A percentile compares a stretch with the other conserved stretches of the same genome.
These are phyloP conservation scores for Coriolopsis trogii DNA, from an alignment of 1,284 basidiomycete genomes.

Conservation along the genomic window DNA sequence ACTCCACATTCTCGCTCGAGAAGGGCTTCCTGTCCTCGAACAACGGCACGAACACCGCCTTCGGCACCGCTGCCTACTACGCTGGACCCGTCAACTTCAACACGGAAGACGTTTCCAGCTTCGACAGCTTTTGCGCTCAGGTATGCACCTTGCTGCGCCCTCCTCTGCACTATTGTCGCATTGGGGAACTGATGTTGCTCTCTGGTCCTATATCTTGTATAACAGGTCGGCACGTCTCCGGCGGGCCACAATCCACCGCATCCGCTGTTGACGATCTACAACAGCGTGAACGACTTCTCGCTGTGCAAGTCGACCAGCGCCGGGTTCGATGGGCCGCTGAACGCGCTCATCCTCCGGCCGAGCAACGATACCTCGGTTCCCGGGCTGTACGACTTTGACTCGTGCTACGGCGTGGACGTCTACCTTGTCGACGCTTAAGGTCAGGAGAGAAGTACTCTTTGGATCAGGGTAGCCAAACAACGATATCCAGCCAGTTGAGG, in stretches of 20 bases:
- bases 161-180: slow-evolving; percentile 2
- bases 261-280: slow-evolving; percentile 25
- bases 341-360: slow-evolving; percentile 19
- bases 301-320: slow-evolving; percentile 18
- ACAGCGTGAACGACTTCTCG: slow-evolving; percentile 24
- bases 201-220: background rate
- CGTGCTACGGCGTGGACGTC: slow-evolving; percentile 23
- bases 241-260: slow-evolving; percentile 11
- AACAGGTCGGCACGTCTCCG: slow-evolving; percentile 23
- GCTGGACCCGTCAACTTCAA: background rate
- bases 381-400: slow-evolving; percentile 19
- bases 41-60: background rate
- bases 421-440: slow-evolving; percentile 7
- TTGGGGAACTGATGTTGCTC: too few relatives aligned
- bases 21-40: background rate
- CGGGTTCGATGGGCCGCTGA: slow-evolving; percentile 5
- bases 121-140: slow-evolving; percentile 19
- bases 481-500: too few relatives aligned
- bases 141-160: slow-evolving; percentile 12
- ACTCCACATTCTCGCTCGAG: slow-evolving; percentile 1
- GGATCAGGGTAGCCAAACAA: too few relatives aligned
- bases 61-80: background rate
- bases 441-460: too few relatives aligned
- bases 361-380: slow-evolving; percentile 17
- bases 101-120: slow-evolving; percentile 1